phyloP scores from a whole-genome alignment of 306 rosid genomes.

The Trifolium fragiferum region DNA sequence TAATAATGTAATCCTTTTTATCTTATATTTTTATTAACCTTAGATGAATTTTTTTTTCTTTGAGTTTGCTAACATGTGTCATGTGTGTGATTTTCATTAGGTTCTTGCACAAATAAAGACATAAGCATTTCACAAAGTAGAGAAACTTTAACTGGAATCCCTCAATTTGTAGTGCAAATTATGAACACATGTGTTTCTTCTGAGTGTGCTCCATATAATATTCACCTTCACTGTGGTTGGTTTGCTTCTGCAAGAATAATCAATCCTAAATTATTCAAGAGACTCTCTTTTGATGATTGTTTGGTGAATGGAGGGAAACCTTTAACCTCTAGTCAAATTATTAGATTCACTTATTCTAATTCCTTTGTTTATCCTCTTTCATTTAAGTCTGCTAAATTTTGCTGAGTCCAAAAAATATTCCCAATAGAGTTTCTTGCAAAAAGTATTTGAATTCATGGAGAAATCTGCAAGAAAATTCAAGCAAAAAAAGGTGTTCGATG shows the following conservation, averaged over 20 bases:
- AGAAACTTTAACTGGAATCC: slow-evolving; percentile 60
- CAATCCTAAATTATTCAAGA: slow-evolving; percentile 63
- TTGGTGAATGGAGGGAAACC: slow-evolving; percentile 70
- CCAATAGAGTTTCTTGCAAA: slow-evolving; percentile 13
- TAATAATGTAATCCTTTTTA: background rate
- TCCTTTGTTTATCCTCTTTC: slow-evolving; percentile 66
- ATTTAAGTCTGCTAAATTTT: slow-evolving; percentile 63
- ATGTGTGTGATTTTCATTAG: slow-evolving; percentile 30
- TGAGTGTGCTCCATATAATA: slow-evolving; percentile 59
- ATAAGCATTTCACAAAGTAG: slow-evolving; percentile 69
- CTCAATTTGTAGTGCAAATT: slow-evolving; percentile 64
- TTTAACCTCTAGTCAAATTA: slow-evolving; percentile 47
- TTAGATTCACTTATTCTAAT: slow-evolving; percentile 68
- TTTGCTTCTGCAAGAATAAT: slow-evolving; percentile 71
- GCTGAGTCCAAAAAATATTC: slow-evolving; percentile 49
- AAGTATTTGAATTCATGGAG: background rate
- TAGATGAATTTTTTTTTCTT: background rate
- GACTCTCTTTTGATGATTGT: slow-evolving; percentile 68
- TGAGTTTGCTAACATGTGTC: background rate
- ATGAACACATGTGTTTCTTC: slow-evolving; percentile 61
- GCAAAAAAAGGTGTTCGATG: background rate
- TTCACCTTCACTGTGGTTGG: slow-evolving; percentile 76
- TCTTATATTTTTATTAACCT: background rate
- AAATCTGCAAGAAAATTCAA: background rate
- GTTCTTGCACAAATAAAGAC: slow-evolving; percentile 60